A percentile compares a stretch with the other conserved stretches of the same genome.
These are phyloP conservation scores for Chrysosporium queenslandicum DNA, from an alignment of 2,329 filamentous ascomycete species.

Conservation along the genomic window DNA sequence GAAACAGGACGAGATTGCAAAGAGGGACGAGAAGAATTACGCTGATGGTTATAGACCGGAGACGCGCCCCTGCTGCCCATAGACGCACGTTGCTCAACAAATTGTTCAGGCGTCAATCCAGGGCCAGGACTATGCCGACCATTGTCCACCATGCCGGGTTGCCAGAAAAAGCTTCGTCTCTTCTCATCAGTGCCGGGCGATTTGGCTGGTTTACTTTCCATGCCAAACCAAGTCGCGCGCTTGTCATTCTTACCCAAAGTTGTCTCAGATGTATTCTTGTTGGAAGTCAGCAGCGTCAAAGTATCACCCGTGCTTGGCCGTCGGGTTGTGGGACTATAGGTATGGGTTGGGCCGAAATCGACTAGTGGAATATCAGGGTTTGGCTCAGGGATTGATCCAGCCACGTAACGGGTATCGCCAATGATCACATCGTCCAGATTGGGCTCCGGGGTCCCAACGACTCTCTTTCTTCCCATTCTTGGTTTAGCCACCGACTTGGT, in stretches of 20 bases:
- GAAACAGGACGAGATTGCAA: slow-evolving; percentile 27
- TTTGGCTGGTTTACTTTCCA: slow-evolving; percentile 28
- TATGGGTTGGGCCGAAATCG: slow-evolving; percentile 77
- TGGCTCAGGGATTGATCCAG: slow-evolving; percentile 22
- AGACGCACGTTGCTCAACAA: slow-evolving; percentile 66
- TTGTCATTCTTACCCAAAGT: slow-evolving; percentile 25
- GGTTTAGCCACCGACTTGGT: slow-evolving; percentile 44
- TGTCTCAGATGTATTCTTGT: slow-evolving; percentile 26
- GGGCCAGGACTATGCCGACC: slow-evolving; percentile 40
- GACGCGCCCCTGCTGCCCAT: slow-evolving; percentile 41
- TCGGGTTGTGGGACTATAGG: slow-evolving; percentile 49
- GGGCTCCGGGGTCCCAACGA: slow-evolving; percentile 52
- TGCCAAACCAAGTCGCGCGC: slow-evolving; percentile 13
- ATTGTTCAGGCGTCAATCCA: slow-evolving; percentile 68
- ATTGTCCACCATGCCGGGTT: slow-evolving; percentile 51
- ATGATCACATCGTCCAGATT: slow-evolving; percentile 38
- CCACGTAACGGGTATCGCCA: slow-evolving; percentile 39
- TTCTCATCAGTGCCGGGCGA: slow-evolving; percentile 41
- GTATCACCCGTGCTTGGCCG: slow-evolving; percentile 49
- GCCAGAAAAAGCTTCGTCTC: slow-evolving; percentile 65
- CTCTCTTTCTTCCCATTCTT: slow-evolving; percentile 69
- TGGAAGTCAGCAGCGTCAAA: slow-evolving; percentile 31
- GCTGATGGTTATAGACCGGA: slow-evolving; percentile 38
- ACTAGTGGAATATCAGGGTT: slow-evolving; percentile 58
- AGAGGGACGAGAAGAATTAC: slow-evolving; percentile 47